Percentiles rank a stretch among this genome's conserved stretches.
These are phyloP conservation scores for Globisporangium nagaii DNA, from an alignment of 352 stramenopile species.

Conservation along the genomic window DNA sequence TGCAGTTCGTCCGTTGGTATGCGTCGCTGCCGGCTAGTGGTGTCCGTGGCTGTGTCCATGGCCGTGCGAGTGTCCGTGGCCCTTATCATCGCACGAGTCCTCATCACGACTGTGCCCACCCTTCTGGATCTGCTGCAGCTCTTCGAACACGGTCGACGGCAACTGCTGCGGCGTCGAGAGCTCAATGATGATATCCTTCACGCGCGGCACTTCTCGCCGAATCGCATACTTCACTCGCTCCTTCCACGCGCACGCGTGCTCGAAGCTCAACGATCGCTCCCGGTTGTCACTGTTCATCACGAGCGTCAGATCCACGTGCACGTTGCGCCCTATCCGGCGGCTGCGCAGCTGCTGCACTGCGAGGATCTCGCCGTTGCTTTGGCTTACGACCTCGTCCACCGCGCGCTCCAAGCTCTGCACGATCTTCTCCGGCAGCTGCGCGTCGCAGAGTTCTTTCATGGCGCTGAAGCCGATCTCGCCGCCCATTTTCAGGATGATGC, in stretches of 20 bases:
- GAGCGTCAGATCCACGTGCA: constrained; percentile 59
- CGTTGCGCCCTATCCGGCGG: constrained; percentile 43
- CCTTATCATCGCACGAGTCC: background rate
- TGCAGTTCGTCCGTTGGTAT: background rate
- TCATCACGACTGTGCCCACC: background rate
- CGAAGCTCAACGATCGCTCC: constrained; percentile 18
- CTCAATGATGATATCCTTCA: constrained; percentile 64
- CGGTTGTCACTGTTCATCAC: constrained; percentile 23
- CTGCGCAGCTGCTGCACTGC: constrained; percentile 45
- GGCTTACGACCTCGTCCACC: constrained; percentile 28
- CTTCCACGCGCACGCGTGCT: constrained; percentile 52
- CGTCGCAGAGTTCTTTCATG: constrained; percentile 59
- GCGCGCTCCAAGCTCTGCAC: constrained; percentile 33
- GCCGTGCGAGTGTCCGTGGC: background rate
- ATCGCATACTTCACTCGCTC: constrained; percentile 45
- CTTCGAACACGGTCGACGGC: constrained; percentile 19
- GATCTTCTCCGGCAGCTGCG: constrained; percentile 32
- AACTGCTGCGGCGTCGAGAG: constrained; percentile 27
- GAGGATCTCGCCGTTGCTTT: constrained; percentile 37
- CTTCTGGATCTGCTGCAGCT: background rate
- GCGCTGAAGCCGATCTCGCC: constrained; percentile 60
- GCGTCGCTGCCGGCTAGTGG: background rate
- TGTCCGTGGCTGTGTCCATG: background rate
- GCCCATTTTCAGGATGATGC: constrained; percentile 75
- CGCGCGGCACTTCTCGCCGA: constrained; percentile 33